A percentile compares a stretch with the other conserved stretches of the same genome.
Conservation (phyloP, 2,329 filamentous ascomycete species). For the Colletotrichum tamarilloi region DNA sequence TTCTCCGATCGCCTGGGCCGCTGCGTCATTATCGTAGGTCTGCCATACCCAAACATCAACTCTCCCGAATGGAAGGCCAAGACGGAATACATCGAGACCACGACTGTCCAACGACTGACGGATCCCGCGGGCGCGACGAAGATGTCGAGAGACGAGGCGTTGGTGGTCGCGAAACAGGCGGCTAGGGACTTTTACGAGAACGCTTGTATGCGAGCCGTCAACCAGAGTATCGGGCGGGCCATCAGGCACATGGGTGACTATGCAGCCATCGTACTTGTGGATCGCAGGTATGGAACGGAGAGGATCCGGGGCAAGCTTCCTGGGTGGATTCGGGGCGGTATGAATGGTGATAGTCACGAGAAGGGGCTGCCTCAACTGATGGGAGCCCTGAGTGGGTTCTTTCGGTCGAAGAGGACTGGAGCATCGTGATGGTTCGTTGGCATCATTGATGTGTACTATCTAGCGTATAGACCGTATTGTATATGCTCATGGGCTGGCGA, state of each 20-base stretch:
- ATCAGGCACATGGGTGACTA: slow-evolving; percentile 92
- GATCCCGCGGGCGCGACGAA: slow-evolving; percentile 39
- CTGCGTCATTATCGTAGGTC: slow-evolving; percentile 88
- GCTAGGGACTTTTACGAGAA: slow-evolving; percentile 91
- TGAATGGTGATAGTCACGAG: slow-evolving; percentile 63
- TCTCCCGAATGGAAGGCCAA: slow-evolving; percentile 94
- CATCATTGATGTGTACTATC: too few species aligned
- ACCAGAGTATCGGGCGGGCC: slow-evolving; percentile 93
- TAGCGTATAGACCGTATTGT: too few species aligned
- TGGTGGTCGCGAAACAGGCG: slow-evolving; percentile 60
- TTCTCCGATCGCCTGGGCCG: slow-evolving; percentile 92
- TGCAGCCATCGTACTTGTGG: slow-evolving; percentile 87
- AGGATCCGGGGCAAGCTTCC: slow-evolving; percentile 85
- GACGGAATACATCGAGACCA: slow-evolving; percentile 84
- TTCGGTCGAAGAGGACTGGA: slow-evolving; percentile 59
- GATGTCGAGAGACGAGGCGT: slow-evolving; percentile 44
- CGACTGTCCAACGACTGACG: slow-evolving; percentile 52
- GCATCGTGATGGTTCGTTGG: slow-evolving; percentile 36
- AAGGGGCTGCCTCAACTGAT: slow-evolving; percentile 68
- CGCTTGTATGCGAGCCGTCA: slow-evolving; percentile 94
- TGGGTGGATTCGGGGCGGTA: slow-evolving; percentile 84
- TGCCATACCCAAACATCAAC: slow-evolving; percentile 92
- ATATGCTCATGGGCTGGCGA: too few species aligned
- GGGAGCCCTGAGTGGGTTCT: slow-evolving; percentile 68
- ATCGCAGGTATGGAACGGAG: slow-evolving; percentile 79